phyloP scores from a whole-genome alignment of 2,329 filamentous ascomycete species.

The Stemphylium vesicarium region DNA sequence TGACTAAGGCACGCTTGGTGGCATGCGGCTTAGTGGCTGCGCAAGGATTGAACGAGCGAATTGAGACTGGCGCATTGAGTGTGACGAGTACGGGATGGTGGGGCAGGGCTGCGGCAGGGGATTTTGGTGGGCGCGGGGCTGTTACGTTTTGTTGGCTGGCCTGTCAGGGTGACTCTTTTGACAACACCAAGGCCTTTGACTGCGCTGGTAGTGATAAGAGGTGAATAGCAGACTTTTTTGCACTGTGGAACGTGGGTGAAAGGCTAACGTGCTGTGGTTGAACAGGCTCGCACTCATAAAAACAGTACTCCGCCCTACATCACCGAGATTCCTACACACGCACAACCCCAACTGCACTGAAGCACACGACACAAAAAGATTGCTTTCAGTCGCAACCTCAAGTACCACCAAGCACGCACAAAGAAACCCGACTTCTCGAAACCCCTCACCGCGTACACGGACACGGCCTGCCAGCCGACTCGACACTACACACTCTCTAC shows the following conservation, averaged over 20 bases:
- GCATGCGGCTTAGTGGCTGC: slow-evolving; percentile 3
- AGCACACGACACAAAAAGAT: slow-evolving; percentile 5
- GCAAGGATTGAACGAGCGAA: slow-evolving; percentile 13
- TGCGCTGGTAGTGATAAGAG: background rate
- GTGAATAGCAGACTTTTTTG: slow-evolving; percentile 1
- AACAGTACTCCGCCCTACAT: slow-evolving; percentile 11
- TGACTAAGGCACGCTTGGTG: slow-evolving; percentile 36
- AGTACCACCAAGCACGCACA: background rate
- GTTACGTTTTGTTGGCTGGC: slow-evolving; percentile 14
- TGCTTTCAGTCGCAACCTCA: no score
- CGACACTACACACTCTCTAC: background rate
- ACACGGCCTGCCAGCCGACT: slow-evolving; percentile 5
- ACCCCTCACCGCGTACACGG: slow-evolving; percentile 1
- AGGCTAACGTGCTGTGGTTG: slow-evolving; percentile 15
- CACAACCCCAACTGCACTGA: slow-evolving; percentile 7
- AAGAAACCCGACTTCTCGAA: background rate
- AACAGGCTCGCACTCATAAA: slow-evolving; percentile 16
- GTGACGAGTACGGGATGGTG: slow-evolving; percentile 22
- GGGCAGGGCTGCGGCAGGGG: slow-evolving; percentile 28
- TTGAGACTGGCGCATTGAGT: slow-evolving; percentile 23
- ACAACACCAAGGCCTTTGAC: background rate
- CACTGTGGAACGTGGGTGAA: background rate
- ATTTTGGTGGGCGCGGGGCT: slow-evolving; percentile 16
- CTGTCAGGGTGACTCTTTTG: slow-evolving; percentile 20
- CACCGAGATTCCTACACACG: slow-evolving; percentile 5